phyloP scores from a whole-genome alignment of 805 yeast species.

The Starmerella vaccinii region DNA sequence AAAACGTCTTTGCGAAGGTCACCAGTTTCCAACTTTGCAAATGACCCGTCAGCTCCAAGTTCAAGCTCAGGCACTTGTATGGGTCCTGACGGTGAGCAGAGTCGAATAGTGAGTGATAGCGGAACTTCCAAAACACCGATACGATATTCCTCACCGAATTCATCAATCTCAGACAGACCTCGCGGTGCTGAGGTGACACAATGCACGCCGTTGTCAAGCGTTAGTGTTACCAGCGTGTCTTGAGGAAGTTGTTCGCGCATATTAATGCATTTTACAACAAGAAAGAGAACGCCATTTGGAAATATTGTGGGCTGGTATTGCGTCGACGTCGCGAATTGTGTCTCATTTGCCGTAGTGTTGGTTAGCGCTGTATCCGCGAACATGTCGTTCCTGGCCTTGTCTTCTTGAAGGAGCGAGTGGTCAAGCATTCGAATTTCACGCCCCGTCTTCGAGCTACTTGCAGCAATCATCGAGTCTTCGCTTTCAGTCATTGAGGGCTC shows the following conservation, averaged over 20 bases:
- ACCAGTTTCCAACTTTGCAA: slow-evolving; percentile 37
- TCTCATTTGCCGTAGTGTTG: no score
- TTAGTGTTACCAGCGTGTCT: slow-evolving; percentile 39
- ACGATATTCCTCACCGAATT: slow-evolving; percentile 66
- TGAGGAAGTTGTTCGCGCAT: slow-evolving; percentile 3
- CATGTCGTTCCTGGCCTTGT: no score
- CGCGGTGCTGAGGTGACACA: slow-evolving; percentile 54
- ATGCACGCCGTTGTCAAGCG: slow-evolving; percentile 72
- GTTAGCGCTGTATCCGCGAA: background rate
- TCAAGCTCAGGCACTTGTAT: background rate
- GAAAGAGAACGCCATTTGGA: slow-evolving; percentile 28
- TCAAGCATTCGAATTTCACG: background rate
- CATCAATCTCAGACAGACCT: slow-evolving; percentile 28
- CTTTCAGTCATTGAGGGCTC: background rate
- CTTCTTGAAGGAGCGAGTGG: background rate
- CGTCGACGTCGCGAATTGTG: background rate
- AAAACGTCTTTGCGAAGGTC: slow-evolving; percentile 40
- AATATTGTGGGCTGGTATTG: background rate
- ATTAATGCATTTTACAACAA: slow-evolving; percentile 38
- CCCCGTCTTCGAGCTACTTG: background rate
- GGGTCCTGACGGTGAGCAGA: slow-evolving; percentile 37
- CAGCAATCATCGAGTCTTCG: slow-evolving; percentile 1
- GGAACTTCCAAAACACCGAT: slow-evolving; percentile 38
- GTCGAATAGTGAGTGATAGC: slow-evolving; percentile 43
- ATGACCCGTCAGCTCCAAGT: slow-evolving; percentile 20